Conservation (phyloP, 2,329 filamentous ascomycete genomes). For the Aspergillus vadensis region DNA sequence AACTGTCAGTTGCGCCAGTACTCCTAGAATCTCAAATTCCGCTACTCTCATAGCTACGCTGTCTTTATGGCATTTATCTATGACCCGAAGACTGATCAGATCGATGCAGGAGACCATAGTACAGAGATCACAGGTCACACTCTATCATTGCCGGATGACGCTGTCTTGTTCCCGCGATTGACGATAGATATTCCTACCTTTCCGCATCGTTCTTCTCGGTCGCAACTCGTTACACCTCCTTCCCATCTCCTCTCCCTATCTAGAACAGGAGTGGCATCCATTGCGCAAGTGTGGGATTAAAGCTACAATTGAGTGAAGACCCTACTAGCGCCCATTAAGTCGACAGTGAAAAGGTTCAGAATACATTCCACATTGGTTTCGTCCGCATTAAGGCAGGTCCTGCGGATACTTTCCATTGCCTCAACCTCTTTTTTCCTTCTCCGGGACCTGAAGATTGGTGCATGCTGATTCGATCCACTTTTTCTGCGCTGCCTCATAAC, state of each 20-base stretch:
- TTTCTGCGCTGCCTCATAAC: conserved; percentile 29
- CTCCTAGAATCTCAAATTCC: too few species aligned
- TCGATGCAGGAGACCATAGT: neutral
- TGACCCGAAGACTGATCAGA: neutral
- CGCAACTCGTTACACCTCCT: neutral
- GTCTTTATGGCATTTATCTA: neutral
- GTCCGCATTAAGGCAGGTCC: conserved; percentile 25
- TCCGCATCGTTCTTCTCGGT: neutral
- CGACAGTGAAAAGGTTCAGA: neutral
- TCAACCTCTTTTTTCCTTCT: neutral
- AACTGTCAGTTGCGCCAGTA: neutral
- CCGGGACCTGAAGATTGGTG: neutral
- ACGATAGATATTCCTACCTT: neutral
- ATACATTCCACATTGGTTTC: neutral
- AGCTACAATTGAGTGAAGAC: too few species aligned
- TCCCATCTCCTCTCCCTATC: neutral
- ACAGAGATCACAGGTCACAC: neutral
- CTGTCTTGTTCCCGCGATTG: neutral
- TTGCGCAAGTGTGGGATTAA: neutral
- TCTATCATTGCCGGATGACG: neutral
- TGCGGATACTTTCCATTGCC: conserved; percentile 10
- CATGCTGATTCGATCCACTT: too few species aligned
- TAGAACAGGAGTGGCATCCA: neutral
- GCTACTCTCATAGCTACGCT: neutral
- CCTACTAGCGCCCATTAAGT: neutral